Conservation (phyloP, 108 stramenopile species). For the Cyclotella distinguenda region DNA sequence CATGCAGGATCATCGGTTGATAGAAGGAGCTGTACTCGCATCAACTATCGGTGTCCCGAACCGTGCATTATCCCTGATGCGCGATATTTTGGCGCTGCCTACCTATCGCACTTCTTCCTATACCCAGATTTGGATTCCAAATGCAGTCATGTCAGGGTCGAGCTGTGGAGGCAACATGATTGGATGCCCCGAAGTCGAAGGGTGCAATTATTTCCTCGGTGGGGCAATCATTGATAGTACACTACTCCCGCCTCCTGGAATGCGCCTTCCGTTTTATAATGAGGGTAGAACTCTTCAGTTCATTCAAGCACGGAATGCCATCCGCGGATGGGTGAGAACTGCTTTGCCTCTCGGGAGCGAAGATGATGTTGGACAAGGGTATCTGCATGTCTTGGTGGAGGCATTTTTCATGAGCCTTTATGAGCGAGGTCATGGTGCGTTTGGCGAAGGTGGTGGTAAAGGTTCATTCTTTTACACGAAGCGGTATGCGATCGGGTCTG, state of each 20-base stretch:
- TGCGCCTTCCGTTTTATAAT: constrained; percentile 73
- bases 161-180: constrained; percentile 68
- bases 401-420: constrained; percentile 82
- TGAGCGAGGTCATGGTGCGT: constrained; percentile 82
- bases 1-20: constrained; percentile 36
- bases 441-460: constrained; percentile 77
- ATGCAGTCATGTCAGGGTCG: constrained; percentile 78
- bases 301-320: constrained; percentile 77
- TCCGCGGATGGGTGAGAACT: constrained; percentile 78
- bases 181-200: constrained; percentile 70
- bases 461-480: constrained; percentile 70
- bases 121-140: constrained; percentile 86
- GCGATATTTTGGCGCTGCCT: constrained; percentile 80
- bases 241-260: constrained; percentile 68
- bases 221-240: constrained; percentile 82
- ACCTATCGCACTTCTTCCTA: constrained; percentile 77
- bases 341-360: constrained; percentile 70
- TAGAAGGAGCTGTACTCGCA: constrained; percentile 54
- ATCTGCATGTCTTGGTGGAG: constrained; percentile 71
- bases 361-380: constrained; percentile 85
- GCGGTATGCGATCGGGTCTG: constrained; percentile 72
- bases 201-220: constrained; percentile 77
- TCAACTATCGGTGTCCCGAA: constrained; percentile 78
- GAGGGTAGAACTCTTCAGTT: constrained; percentile 75
- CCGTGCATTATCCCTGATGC: constrained; percentile 82